Conservation (phyloP, 179 eudicot species). For the Spinacia oleracea region DNA sequence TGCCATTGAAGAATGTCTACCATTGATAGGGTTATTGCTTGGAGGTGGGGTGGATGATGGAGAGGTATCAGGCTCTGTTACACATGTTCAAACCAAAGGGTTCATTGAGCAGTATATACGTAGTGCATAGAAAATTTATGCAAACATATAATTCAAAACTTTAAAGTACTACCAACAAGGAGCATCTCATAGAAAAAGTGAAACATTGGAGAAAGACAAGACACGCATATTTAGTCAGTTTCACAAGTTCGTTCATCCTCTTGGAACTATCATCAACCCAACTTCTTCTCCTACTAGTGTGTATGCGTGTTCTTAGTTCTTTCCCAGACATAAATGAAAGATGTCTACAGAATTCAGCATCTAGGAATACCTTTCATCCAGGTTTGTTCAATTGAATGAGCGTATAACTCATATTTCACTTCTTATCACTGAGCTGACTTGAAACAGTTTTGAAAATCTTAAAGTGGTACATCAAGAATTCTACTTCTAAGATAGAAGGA, state of each 20-base stretch:
- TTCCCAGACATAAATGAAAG: background rate
- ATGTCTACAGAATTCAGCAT: no score
- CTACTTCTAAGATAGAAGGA: no score
- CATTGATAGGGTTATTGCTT: conserved; percentile 17
- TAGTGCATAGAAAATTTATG: background rate
- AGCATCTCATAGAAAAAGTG: background rate
- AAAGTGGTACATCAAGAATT: no score
- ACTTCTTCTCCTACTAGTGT: background rate
- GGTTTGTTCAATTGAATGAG: background rate
- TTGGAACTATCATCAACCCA: background rate
- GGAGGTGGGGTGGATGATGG: conserved; percentile 31
- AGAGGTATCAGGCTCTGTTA: conserved; percentile 25
- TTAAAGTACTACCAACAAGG: background rate
- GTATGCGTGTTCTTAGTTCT: background rate
- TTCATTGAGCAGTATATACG: background rate
- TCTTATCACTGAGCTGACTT: background rate
- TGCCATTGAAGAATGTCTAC: conserved; percentile 33
- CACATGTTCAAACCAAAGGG: background rate
- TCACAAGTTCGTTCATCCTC: background rate
- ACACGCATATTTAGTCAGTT: background rate
- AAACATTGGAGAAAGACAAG: background rate
- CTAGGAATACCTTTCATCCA: background rate
- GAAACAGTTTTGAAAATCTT: no score
- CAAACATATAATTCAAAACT: background rate
- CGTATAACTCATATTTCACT: background rate